Evolutionary conservation across 805 yeast genomes (phyloP), one percentile per base, ranked within the genome.

Genomic region (Groenewaldozyma tartarivorans): DNA sequence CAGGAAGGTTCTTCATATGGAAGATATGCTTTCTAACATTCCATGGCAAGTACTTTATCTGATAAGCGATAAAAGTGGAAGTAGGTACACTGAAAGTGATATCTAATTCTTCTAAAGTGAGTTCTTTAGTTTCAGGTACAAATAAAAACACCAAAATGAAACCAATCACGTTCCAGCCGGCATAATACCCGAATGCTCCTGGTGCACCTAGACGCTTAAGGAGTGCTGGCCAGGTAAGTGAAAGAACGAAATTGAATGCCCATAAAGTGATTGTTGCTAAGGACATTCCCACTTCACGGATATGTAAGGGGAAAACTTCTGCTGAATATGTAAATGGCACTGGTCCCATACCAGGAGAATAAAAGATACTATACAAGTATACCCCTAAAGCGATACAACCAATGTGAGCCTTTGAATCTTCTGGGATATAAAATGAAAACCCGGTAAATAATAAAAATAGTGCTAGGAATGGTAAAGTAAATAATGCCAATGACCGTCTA

Each of bases 261-360:
- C 75, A 71, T 17, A 54, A 44, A 9, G 54, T 50, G 19, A 84
- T 84, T 22, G 88, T 78, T 21, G 88, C 90, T 48, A 78, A 67
- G 2, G 87, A 77, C 78, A 85, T 80, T 40, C 90, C 88, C 40
- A 82, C 63, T 49, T 84, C 87, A 62, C 94, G 75, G 46, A 82
- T 74, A 54, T 81, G 80, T 53, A 83, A 67, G 45, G 90, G 85
- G 65, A 81, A 74, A 52, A 81, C 82, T 60, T 85, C 95, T 6
- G 94, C 94, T 19, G 87, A 79, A 56, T 85, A 82, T 2, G 92
- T 81, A 64, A 85, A 85, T 3, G 95, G 94, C 35, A 85, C 92
- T 11, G 92, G 94, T 34, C 95, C 95, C 58, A 81, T 85, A 41
- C 94, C 90, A 2, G 83, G 75, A 0, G 94, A 81, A 62, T 85